Base-by-base conservation (phyloP, 495 filamentous ascomycete species). In the Xylaria scruposa region DNA sequence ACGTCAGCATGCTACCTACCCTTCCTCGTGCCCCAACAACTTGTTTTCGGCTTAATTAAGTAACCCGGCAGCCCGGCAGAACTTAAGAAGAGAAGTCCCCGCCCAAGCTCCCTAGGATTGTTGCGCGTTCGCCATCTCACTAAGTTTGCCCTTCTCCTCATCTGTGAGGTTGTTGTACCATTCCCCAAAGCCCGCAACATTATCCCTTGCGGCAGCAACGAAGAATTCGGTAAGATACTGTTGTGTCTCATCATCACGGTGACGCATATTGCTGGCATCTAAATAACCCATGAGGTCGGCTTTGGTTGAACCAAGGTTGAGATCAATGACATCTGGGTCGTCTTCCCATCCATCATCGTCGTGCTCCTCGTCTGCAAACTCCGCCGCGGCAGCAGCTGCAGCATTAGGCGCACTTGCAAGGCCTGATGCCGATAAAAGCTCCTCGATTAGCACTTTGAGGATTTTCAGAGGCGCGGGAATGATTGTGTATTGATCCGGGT, bases 241-340 rank as follows among this genome's bases (percentile, higher is more conserved):
- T 80, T 97, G 93, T 15, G 95, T 98, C 79, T 97, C 94, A 77
- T 98, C 95, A 76, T 99, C 95, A n/a, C 89, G 85, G 75, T 91
- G 88, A 47, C 92, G 89, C 71, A 87, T 86, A 40, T 86, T 83
- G 68, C 85, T 84, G 63, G 88, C 86, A 62, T 91, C 91, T 46
- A 88, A 86, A 73, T 87, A 94, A 17, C 88, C 85, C 93, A 98
- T 94, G 31, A 98, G 85, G 67, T 97, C 92, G 69, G 90, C 83
- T 80, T 91, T 89, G 33, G 89, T 90, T 33, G 86, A 81, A 24
- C 86, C 90, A 54, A 89, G 83, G 10, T 87, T 88, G 26, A 98
- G 88, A 78, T 97, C 94, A 12, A 97, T 77, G 3, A 85, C 85
- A 67, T 90, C 88, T 17, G 89, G 88, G n/a, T 95, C 85, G 78